Evolutionary conservation across 768 basidiomycete species (phyloP).

Genomic region (Ramaria rubella): DNA sequence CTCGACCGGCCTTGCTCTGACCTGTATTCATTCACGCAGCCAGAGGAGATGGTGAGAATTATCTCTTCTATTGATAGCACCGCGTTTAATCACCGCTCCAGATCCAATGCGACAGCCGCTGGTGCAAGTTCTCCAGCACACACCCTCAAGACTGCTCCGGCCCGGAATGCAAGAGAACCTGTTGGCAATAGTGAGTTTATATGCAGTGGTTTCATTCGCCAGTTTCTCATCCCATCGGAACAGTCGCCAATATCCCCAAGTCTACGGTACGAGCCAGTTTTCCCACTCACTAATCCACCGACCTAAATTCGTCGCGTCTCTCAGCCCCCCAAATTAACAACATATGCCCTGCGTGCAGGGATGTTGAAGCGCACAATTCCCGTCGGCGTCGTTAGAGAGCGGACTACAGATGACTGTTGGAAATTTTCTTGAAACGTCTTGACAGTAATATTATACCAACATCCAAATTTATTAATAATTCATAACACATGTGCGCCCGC

Average conservation of each 20-base stretch:
- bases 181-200: slow-evolving; percentile 69
- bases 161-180: slow-evolving; percentile 52
- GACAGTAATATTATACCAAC: background rate
- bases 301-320: slow-evolving; percentile 38
- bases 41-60: slow-evolving; percentile 49
- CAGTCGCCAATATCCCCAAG: slow-evolving; percentile 67
- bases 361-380: background rate
- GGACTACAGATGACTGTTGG: background rate
- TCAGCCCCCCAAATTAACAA: slow-evolving; percentile 32
- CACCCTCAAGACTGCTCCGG: slow-evolving; percentile 59
- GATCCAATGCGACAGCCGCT: slow-evolving; percentile 58
- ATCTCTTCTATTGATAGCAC: slow-evolving; percentile 11
- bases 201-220: slow-evolving; percentile 12
- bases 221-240: background rate
- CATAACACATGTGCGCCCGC: no score
- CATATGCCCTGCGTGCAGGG: slow-evolving; percentile 27
- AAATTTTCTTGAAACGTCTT: background rate
- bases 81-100: slow-evolving; percentile 28
- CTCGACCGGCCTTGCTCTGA: background rate
- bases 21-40: slow-evolving; percentile 29
- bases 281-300: slow-evolving; percentile 36
- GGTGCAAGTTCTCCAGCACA: slow-evolving; percentile 64
- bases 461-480: no score
- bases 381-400: background rate
- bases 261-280: slow-evolving; percentile 52